phyloP scores from a whole-genome alignment of 1,139 yeast genomes.

The Kurtzmaniella quercitrusa region DNA sequence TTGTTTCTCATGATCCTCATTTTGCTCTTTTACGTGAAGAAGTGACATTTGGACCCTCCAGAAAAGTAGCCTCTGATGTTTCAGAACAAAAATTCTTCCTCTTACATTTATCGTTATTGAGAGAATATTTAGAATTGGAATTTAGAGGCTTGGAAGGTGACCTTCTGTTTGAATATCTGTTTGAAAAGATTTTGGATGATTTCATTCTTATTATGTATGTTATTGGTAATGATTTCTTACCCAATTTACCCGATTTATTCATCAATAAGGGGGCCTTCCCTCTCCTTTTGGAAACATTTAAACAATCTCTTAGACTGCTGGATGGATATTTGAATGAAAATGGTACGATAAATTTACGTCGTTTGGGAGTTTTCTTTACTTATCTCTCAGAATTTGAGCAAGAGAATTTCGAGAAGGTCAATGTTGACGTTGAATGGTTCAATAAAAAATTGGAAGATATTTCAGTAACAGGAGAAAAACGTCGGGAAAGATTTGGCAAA shows the following conservation, averaged over 20 bases:
- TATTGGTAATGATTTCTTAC: slow-evolving; percentile 96
- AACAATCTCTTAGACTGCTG: slow-evolving; percentile 64
- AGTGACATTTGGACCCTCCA: slow-evolving; percentile 76
- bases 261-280: slow-evolving; percentile 97
- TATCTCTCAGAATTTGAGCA: slow-evolving; percentile 67
- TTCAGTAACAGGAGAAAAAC: slow-evolving; percentile 67
- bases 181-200: slow-evolving; percentile 89
- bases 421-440: slow-evolving; percentile 90
- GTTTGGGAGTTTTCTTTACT: slow-evolving; percentile 74
- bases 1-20: slow-evolving; percentile 95
- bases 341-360: slow-evolving; percentile 73
- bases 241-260: slow-evolving; percentile 92
- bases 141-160: slow-evolving; percentile 66
- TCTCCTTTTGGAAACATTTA: slow-evolving; percentile 79
- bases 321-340: slow-evolving; percentile 85
- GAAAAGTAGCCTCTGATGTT: slow-evolving; percentile 43
- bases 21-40: slow-evolving; percentile 94
- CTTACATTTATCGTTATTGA: slow-evolving; percentile 77
- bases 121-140: slow-evolving; percentile 89
- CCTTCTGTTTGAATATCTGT: slow-evolving; percentile 67
- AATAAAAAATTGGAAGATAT: slow-evolving; percentile 78
- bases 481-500: slow-evolving; percentile 63
- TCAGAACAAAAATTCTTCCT: slow-evolving; percentile 78
- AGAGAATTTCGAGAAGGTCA: slow-evolving; percentile 74
- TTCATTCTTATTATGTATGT: slow-evolving; percentile 89